These are phyloP conservation scores for Fusarium sp. DNA, from an alignment of 2,329 filamentous ascomycete species.

Conservation along the genomic window DNA sequence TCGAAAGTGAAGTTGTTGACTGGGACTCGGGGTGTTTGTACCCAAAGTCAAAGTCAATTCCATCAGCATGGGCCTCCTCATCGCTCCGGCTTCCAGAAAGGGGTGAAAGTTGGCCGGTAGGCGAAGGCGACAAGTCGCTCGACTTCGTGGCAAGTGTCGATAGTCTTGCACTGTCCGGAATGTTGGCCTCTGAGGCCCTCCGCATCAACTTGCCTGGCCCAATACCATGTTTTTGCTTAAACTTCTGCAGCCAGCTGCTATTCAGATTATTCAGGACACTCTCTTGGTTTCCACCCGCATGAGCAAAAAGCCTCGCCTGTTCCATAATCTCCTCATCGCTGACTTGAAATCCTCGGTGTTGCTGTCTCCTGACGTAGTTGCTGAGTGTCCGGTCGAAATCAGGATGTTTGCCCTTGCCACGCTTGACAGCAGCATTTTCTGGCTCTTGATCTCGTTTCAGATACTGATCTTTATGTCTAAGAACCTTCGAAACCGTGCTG, in stretches of 20 bases:
- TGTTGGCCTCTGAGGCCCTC: slow-evolving; percentile 75
- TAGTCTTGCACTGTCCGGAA: slow-evolving; percentile 73
- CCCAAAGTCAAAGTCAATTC: slow-evolving; percentile 50
- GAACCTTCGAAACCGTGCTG: slow-evolving; percentile 98
- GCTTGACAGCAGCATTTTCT: slow-evolving; percentile 76
- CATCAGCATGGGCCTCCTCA: slow-evolving; percentile 69
- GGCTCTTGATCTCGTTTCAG: slow-evolving; percentile 83
- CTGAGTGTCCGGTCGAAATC: slow-evolving; percentile 93
- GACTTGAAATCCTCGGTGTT: slow-evolving; percentile 78
- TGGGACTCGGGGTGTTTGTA: slow-evolving; percentile 53
- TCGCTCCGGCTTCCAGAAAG: slow-evolving; percentile 77
- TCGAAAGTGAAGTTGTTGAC: slow-evolving; percentile 51
- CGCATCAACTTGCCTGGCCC: slow-evolving; percentile 63
- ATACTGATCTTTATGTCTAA: slow-evolving; percentile 95
- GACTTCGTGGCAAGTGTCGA: slow-evolving; percentile 57
- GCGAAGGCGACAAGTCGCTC: slow-evolving; percentile 74
- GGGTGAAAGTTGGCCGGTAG: slow-evolving; percentile 74
- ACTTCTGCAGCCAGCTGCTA: slow-evolving; percentile 89
- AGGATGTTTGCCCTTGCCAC: slow-evolving; percentile 83
- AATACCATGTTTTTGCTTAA: slow-evolving; percentile 87
- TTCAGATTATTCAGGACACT: slow-evolving; percentile 78
- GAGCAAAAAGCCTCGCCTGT: slow-evolving; percentile 85
- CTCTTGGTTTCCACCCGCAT: slow-evolving; percentile 75
- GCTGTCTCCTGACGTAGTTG: slow-evolving; percentile 87
- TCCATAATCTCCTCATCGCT: slow-evolving; percentile 86